Percentiles rank a stretch among this genome's conserved stretches.
Evolutionary conservation across 768 basidiomycete genomes (phyloP).

Genomic region (Mycena galericulata): DNA sequence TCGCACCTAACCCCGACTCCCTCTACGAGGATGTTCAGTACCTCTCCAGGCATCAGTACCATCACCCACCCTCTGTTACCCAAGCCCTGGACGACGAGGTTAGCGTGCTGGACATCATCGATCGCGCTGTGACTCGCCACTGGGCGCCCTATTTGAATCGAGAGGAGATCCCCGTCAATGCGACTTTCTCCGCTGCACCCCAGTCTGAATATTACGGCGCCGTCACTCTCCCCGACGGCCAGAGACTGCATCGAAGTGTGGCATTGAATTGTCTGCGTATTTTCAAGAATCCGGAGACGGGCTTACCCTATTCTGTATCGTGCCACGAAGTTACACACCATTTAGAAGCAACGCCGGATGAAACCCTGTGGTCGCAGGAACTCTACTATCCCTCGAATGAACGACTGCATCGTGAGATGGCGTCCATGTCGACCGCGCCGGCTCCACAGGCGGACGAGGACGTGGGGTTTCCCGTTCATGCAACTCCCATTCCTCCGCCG

Average conservation of each 20-base stretch:
- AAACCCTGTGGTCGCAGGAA: background rate
- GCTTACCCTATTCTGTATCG: background rate
- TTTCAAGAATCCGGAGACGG: background rate
- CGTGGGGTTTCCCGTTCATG: no score
- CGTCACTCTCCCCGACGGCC: background rate
- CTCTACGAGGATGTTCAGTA: no score
- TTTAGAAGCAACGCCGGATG: background rate
- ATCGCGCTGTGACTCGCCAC: background rate
- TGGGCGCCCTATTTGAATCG: background rate
- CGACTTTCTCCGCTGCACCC: background rate
- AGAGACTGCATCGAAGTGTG: background rate
- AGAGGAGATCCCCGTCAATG: background rate
- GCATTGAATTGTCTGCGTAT: background rate
- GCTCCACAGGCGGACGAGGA: no score
- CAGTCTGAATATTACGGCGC: background rate
- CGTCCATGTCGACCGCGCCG: no score
- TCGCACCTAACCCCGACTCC: no score
- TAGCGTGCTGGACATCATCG: background rate
- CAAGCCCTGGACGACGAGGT: no score
- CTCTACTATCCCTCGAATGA: background rate
- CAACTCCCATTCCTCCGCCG: no score
- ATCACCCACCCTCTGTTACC: no score
- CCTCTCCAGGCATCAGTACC: no score
- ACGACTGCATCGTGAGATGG: background rate
- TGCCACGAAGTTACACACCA: background rate